These are phyloP conservation scores for Dendrobium nobile DNA, from an alignment of 106 monocot genomes.

Conservation along the genomic window DNA sequence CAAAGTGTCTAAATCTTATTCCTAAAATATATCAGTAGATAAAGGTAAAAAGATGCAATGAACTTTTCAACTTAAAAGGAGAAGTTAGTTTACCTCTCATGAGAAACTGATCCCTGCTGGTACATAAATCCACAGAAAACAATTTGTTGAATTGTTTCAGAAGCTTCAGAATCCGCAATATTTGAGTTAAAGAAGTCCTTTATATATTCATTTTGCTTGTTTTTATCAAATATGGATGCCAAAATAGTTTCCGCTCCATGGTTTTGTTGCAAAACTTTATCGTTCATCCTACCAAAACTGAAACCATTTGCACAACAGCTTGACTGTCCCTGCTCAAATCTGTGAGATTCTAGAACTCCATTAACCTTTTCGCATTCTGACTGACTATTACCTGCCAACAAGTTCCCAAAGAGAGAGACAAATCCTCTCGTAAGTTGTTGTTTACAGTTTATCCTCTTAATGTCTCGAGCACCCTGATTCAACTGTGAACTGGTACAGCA, in stretches of 20 bases:
- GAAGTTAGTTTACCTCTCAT: conserved; percentile 36
- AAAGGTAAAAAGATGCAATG: not conserved
- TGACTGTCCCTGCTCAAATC: conserved; percentile 13
- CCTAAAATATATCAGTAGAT: not conserved
- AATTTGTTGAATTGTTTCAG: conserved; percentile 42
- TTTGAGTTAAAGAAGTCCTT: conserved; percentile 32
- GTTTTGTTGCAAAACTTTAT: not conserved
- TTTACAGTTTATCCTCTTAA: conserved; percentile 26
- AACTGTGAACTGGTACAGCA: not conserved
- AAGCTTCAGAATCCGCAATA: conserved; percentile 33
- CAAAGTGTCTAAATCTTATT: not conserved
- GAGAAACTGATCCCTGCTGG: conserved; percentile 26
- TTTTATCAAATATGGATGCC: not conserved
- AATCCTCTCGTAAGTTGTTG: conserved; percentile 37
- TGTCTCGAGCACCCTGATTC: conserved; percentile 9
- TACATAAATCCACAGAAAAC: conserved; percentile 45
- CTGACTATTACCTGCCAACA: conserved; percentile 6
- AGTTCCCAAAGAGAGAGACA: conserved; percentile 27
- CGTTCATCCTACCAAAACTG: conserved; percentile 4
- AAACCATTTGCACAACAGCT: conserved; percentile 7
- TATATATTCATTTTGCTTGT: conserved; percentile 15
- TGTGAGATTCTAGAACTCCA: conserved; percentile 15
- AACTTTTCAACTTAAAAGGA: not conserved
- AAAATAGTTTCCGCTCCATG: conserved; percentile 3
- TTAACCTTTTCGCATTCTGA: conserved; percentile 17